Percentiles rank a stretch among this genome's conserved stretches.
phyloP scores from a whole-genome alignment of 139 green algal species.

The Chlorella sp. region DNA sequence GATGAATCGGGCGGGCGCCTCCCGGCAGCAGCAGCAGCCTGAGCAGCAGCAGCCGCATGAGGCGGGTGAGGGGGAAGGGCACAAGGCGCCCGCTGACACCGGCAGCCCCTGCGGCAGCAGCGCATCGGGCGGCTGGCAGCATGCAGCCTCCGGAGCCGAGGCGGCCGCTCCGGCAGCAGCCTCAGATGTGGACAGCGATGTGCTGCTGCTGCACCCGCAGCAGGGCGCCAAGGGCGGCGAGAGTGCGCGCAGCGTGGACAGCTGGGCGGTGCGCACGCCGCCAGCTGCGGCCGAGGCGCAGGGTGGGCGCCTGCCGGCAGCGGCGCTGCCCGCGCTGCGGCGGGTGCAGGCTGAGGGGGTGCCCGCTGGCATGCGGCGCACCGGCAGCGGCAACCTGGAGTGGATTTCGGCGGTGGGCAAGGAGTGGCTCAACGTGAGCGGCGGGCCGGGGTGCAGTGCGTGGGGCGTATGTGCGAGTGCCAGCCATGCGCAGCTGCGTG shows the following conservation, averaged over 20 bases:
- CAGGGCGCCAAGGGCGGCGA: background rate
- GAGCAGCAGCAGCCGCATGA: background rate
- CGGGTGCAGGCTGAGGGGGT: background rate
- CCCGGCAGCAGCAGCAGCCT: background rate
- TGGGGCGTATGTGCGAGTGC: too few relatives aligned
- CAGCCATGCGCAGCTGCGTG: too few relatives aligned
- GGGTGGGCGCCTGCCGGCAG: background rate
- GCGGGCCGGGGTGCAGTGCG: too few relatives aligned
- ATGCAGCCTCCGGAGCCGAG: background rate
- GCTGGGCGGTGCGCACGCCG: conserved; percentile 8
- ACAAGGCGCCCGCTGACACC: background rate
- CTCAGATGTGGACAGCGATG: too few relatives aligned
- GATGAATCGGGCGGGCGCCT: background rate
- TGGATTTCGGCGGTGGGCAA: conserved; percentile 36
- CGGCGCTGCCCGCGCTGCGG: conserved; percentile 14
- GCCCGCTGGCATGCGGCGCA: background rate
- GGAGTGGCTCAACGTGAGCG: conserved; percentile 38
- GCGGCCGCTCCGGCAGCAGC: too few relatives aligned
- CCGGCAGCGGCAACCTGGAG: conserved; percentile 33
- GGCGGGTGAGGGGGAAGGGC: background rate
- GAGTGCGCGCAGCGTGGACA: background rate
- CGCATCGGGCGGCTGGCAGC: conserved; percentile 27
- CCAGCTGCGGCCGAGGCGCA: too few relatives aligned
- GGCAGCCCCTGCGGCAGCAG: conserved; percentile 33
- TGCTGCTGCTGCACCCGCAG: too few relatives aligned